Percentiles rank a stretch among this genome's conserved stretches.
phyloP scores from a whole-genome alignment of 2,329 filamentous ascomycete genomes.

The Annulohypoxylon truncatum region DNA sequence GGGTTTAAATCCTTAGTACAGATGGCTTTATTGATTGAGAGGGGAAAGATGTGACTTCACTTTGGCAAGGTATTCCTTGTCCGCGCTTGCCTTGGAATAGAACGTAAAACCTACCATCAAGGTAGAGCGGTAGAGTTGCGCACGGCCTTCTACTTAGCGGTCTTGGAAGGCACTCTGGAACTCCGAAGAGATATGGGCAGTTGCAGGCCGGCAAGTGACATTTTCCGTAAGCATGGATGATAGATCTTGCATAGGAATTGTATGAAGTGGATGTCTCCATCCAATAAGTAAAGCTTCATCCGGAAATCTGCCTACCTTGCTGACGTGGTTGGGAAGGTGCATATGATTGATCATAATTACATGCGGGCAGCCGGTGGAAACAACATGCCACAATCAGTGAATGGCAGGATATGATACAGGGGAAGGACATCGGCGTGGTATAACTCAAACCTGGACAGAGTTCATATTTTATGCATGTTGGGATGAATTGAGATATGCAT shows the following conservation, averaged over 20 bases:
- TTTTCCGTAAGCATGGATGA: background rate
- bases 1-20: background rate
- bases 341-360: background rate
- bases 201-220: conserved; percentile 3
- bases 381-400: background rate
- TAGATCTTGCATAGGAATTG: background rate
- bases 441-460: background rate
- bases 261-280: background rate
- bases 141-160: background rate
- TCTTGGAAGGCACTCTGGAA: background rate
- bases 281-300: background rate
- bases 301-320: background rate
- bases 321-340: background rate
- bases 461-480: background rate
- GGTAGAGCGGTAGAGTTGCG: conserved; percentile 3
- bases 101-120: conserved; percentile 7
- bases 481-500: background rate
- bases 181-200: background rate
- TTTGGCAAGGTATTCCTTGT: conserved; percentile 8
- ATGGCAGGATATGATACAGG: background rate
- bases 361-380: background rate
- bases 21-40: background rate
- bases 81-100: background rate
- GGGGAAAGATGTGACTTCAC: background rate
- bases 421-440: too few relatives aligned